Evolutionary conservation across 148 eudicot species (phyloP).

Genomic region (Nepenthes gracilis): DNA sequence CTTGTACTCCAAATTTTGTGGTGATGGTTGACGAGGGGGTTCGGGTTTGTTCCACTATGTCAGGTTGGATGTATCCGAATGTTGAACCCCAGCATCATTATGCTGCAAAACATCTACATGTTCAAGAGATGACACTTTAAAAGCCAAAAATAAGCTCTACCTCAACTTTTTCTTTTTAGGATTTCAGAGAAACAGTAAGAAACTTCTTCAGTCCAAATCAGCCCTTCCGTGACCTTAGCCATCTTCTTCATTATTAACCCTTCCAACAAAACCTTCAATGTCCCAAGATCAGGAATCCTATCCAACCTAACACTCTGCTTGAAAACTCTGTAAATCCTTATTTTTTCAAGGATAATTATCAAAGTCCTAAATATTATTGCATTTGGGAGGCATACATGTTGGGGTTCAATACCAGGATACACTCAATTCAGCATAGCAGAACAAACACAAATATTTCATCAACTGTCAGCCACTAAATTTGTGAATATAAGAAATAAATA

Average conservation of each 20-base stretch:
- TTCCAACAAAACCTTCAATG: conserved; percentile 52
- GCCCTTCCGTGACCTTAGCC: conserved; percentile 39
- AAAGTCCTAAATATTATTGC: conserved; percentile 66
- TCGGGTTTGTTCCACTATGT: no score
- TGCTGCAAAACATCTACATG: conserved; percentile 6
- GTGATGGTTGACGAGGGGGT: no score
- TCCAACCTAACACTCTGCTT: conserved; percentile 51
- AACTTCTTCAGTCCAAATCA: conserved; percentile 69
- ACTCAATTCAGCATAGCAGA: no score
- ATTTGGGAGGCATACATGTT: conserved; percentile 36
- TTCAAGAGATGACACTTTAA: conserved; percentile 13
- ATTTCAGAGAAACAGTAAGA: conserved; percentile 38
- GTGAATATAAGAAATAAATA: no score
- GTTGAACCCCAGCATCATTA: neutral
- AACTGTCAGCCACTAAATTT: no score
- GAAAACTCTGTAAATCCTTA: conserved; percentile 56
- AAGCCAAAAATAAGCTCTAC: conserved; percentile 45
- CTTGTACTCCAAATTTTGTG: no score
- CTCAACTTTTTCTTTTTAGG: conserved; percentile 46
- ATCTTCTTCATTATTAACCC: conserved; percentile 45
- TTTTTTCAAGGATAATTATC: conserved; percentile 45
- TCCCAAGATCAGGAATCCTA: conserved; percentile 70
- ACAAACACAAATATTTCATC: no score
- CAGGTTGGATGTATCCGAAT: no score
- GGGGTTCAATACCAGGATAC: no score